Conservation (phyloP, 139 green algal genomes). For the Parachlorella kessleri region DNA sequence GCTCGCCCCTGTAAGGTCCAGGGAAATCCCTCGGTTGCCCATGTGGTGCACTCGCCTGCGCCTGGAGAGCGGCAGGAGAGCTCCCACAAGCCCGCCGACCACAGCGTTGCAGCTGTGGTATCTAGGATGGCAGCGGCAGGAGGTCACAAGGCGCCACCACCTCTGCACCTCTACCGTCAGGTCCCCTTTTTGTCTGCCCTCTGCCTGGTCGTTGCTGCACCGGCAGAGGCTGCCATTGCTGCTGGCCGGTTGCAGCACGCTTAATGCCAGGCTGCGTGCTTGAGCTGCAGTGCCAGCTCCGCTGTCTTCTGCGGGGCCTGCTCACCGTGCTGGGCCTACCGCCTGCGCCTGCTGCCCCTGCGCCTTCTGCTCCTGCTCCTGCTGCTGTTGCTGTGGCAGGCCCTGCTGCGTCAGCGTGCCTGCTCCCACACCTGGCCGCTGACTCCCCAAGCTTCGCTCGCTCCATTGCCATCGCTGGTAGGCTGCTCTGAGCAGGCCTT, state of each 20-base stretch:
- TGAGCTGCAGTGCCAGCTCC: too few relatives aligned
- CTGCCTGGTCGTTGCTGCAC: background rate
- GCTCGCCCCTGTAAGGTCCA: too few relatives aligned
- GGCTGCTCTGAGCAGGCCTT: too few relatives aligned
- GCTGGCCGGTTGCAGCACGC: background rate
- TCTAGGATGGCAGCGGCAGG: constrained; percentile 64
- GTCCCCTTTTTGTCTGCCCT: background rate
- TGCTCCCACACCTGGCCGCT: too few relatives aligned
- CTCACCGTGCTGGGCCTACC: too few relatives aligned
- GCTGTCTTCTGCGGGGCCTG: too few relatives aligned
- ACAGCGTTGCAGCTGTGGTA: constrained; percentile 61
- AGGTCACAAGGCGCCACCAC: constrained; percentile 67
- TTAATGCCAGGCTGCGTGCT: background rate
- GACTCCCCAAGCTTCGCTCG: too few relatives aligned
- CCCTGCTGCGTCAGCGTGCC: background rate
- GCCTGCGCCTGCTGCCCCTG: too few relatives aligned
- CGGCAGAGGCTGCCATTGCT: background rate
- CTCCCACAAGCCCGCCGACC: constrained; percentile 45
- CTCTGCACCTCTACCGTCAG: constrained; percentile 43
- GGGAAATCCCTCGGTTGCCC: too few relatives aligned
- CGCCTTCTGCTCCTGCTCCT: background rate
- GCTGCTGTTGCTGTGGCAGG: background rate
- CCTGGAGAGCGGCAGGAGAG: constrained; percentile 67
- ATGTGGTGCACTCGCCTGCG: constrained; percentile 1
- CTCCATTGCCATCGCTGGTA: too few relatives aligned